Base-by-base conservation (phyloP, 345 rosid genomes). In the Brassica incana region DNA sequence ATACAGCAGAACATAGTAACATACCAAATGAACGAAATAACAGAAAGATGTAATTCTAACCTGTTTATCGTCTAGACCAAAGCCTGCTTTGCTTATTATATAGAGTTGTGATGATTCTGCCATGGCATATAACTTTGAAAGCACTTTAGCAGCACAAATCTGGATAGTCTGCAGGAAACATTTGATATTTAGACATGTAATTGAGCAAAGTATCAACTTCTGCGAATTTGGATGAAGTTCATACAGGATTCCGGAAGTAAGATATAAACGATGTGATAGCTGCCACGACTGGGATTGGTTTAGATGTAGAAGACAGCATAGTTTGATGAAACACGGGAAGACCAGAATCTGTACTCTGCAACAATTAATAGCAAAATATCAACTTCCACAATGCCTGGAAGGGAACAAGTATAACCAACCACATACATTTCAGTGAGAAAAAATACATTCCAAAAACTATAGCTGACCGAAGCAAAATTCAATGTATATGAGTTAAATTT, bases 231-330 rank as follows among this genome's bases (percentile, higher is more conserved):
- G 73, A 73, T 73, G 40, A 82, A 77, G 66, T 77, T 35, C 85
- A 77, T 91, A 95, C 98, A 71, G 88, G 83, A 86, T 88, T 82
- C 52, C 76, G 87, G 72, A 80, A 83, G 81, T 84, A 91, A 64
- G 98, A 93, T 70, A 88, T 84, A 89, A 95, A 85, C 63, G 99
- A 95, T 62, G 89, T 74, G 79, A 84, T 82, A 76, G 97, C 94
- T 18, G 91, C 85, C 84, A 87, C 87, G 81, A 91, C 91, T 77
- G 98, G 86, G 82, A 87, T 77, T 62, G 90, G 90, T 84, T 91
- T 90, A 33, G 87, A 81, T 67, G 90, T 84, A 67, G 91, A 82
- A 77, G 97, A 95, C 80, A 92, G 85, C 83, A 91, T 74, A 43
- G 90, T 91, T 82, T 89, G 98, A 83, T 89, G 91, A 84, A 89